These are phyloP conservation scores for Erodium texanum DNA, from an alignment of 441 rosid genomes.

Conservation along the genomic window DNA sequence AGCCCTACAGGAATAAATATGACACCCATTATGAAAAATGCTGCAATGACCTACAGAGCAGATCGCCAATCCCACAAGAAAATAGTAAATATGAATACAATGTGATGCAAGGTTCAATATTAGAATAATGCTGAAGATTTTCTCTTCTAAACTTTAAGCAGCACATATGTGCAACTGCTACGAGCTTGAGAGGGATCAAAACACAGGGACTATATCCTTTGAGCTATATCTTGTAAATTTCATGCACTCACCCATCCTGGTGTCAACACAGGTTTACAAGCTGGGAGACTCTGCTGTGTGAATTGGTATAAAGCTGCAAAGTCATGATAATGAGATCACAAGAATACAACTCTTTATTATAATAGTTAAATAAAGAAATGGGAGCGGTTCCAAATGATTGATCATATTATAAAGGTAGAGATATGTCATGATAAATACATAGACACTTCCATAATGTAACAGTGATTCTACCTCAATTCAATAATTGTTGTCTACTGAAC, in stretches of 20 bases:
- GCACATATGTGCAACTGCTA: neutral
- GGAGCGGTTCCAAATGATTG: neutral
- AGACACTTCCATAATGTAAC: neutral
- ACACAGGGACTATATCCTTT: neutral
- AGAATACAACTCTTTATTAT: neutral
- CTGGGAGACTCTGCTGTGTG: constrained; percentile 74
- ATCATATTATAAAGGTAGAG: neutral
- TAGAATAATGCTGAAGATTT: neutral
- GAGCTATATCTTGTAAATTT: neutral
- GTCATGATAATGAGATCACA: constrained; percentile 10
- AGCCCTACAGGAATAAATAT: constrained; percentile 64
- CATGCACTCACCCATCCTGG: constrained; percentile 55
- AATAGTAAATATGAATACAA: neutral
- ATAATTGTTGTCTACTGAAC: neutral
- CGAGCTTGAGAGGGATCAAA: neutral
- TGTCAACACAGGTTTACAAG: constrained; percentile 78
- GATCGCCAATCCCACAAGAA: neutral
- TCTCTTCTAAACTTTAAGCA: constrained; percentile 2
- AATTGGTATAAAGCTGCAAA: constrained; percentile 51
- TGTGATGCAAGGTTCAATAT: neutral
- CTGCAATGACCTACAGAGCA: constrained; percentile 45
- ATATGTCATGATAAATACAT: neutral
- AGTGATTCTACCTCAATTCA: neutral
- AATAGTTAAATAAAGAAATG: neutral
- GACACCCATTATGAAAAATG: constrained; percentile 48